phyloP scores from a whole-genome alignment of 108 stramenopile genomes.

The Epithemia pelagica region DNA sequence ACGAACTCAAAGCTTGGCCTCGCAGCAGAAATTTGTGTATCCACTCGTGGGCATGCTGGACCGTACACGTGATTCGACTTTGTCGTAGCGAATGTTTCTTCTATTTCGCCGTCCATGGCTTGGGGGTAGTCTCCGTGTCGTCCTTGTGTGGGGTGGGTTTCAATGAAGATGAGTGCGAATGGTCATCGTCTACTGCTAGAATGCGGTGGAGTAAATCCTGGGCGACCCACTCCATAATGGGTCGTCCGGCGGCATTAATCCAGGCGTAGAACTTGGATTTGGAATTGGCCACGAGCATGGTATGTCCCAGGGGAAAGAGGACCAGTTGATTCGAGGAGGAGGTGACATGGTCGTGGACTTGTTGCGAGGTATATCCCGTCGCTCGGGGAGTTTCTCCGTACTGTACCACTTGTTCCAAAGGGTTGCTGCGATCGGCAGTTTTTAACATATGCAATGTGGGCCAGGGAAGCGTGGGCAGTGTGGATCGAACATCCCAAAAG shows the following conservation, averaged over 20 bases:
- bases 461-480: slow-evolving; percentile 16
- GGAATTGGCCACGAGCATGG: slow-evolving; percentile 62
- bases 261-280: slow-evolving; percentile 34
- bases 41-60: too few relatives aligned
- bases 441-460: slow-evolving; percentile 7
- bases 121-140: too few relatives aligned
- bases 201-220: slow-evolving; percentile 6
- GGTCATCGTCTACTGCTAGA: too few relatives aligned
- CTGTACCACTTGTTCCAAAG: too few relatives aligned
- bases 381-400: too few relatives aligned
- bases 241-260: slow-evolving; percentile 46
- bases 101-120: too few relatives aligned
- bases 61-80: too few relatives aligned
- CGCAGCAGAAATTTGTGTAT: too few relatives aligned
- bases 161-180: too few relatives aligned
- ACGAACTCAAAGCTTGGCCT: too few relatives aligned
- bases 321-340: slow-evolving; percentile 12
- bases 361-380: slow-evolving; percentile 29
- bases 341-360: slow-evolving; percentile 8
- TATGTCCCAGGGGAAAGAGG: slow-evolving; percentile 61
- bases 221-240: slow-evolving; percentile 65
- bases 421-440: background rate
- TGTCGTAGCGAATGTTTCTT: too few relatives aligned
- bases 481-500: slow-evolving; percentile 60
- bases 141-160: too few relatives aligned